Evolutionary conservation across 2,329 filamentous ascomycete genomes (phyloP), one percentile per base, ranked within the genome.

Genomic region (Alternaria gansuensis): DNA sequence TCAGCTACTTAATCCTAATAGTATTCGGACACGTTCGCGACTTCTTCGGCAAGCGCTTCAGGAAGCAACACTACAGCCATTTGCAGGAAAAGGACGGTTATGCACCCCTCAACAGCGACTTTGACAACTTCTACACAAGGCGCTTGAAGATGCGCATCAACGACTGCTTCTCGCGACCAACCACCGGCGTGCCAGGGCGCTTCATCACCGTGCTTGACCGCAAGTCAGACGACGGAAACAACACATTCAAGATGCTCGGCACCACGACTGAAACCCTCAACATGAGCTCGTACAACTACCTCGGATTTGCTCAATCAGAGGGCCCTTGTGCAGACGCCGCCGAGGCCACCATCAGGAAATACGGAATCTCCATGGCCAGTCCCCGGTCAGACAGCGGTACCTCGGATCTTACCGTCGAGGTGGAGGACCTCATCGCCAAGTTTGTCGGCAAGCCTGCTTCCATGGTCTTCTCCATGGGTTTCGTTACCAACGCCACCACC

Each of bases 241-340:
- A 90, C 72, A 89, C 90, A 58, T 99, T 97, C 82, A 87, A 91
- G 75, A 88, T 93, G 78, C 93, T 91, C 2, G 95, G 95, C 57
- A 96, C 92, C 46, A 90, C 87, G 59, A 98, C 94, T 1, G 92
- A 99, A 79, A 98, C 95, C 0, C 83, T 99, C 71, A 99, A 99
- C 81, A 90, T 99, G 90, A 97, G 94, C 82, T 99, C 95, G 1
- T 99, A 99, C 85, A 99, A 99, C 80, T 99, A 99, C 76, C 90
- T 99, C 24, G 95, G 95, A 41, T 99, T 99, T 72, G 95, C 95
- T 51, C 95, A 99, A 78, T 97, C 95, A 0, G 93, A 98, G 67
- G 95, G 95, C 10, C 94, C 95, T 39, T 99, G 95, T 75, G 95
- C 95, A 45, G 94, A 98, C 77, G 90, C 91, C 13, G 92, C 94